A percentile compares a stretch with the other conserved stretches of the same genome.
Conservation (phyloP, 148 eudicot species). For the Diospyros lotus region DNA sequence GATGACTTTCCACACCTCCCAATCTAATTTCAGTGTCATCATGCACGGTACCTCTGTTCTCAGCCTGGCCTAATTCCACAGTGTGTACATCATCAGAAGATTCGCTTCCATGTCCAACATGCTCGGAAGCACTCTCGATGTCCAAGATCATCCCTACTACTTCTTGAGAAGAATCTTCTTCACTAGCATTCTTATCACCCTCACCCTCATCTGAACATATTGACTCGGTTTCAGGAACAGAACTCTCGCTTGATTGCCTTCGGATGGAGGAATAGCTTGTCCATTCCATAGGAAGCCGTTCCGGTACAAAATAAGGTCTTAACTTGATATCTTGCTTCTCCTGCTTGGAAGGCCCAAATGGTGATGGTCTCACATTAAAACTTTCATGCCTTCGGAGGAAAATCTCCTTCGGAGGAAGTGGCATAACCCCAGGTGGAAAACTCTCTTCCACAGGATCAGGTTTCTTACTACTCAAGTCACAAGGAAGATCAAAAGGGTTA, state of each 20-base stretch:
- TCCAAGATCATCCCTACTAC: slow-evolving; percentile 19
- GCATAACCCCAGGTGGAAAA: slow-evolving; percentile 24
- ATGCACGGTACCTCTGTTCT: slow-evolving; percentile 7
- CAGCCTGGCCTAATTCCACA: slow-evolving; percentile 27
- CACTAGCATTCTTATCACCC: slow-evolving; percentile 26
- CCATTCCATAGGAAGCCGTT: slow-evolving; percentile 27
- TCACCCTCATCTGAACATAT: slow-evolving; percentile 29
- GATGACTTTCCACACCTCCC: slow-evolving; percentile 24
- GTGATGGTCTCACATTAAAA: slow-evolving; percentile 30
- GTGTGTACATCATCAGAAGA: slow-evolving; percentile 37
- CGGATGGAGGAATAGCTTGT: slow-evolving; percentile 35
- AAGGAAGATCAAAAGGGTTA: slow-evolving; percentile 59
- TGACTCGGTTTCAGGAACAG: slow-evolving; percentile 52
- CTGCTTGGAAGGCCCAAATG: slow-evolving; percentile 23
- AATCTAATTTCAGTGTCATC: slow-evolving; percentile 15
- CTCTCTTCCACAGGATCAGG: slow-evolving; percentile 23
- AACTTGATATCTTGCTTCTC: slow-evolving; percentile 15
- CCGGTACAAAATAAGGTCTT: slow-evolving; percentile 41
- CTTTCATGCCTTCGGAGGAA: slow-evolving; percentile 41
- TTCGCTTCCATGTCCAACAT: slow-evolving; percentile 47
- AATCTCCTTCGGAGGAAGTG: slow-evolving; percentile 24
- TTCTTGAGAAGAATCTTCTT: slow-evolving; percentile 27
- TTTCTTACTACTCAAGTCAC: slow-evolving; percentile 31
- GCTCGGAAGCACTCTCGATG: slow-evolving; percentile 29
- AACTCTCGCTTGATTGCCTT: slow-evolving; percentile 58